A percentile compares a stretch with the other conserved stretches of the same genome.
Evolutionary conservation across 768 basidiomycete species (phyloP).

Genomic region (Rhodotorula babjevae): DNA sequence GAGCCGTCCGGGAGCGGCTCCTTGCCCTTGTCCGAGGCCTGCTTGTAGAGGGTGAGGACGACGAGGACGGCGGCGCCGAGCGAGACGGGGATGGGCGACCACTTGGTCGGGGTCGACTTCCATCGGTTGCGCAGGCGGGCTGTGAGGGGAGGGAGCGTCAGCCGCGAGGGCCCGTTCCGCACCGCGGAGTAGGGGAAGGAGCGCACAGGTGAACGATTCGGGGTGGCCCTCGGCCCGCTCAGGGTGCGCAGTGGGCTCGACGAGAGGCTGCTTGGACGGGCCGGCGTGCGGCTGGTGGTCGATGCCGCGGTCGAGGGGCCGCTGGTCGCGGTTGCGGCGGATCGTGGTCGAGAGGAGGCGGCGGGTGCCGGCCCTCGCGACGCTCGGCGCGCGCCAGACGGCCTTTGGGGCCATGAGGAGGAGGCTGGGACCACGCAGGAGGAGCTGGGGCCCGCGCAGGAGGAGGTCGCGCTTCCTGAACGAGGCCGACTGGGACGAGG

Average conservation of each 20-base stretch:
- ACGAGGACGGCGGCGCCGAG: slow-evolving; percentile 42
- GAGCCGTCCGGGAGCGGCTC: slow-evolving; percentile 52
- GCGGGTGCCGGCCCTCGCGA: slow-evolving; percentile 16
- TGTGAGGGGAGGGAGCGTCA: not conserved
- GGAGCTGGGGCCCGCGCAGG: slow-evolving; percentile 30
- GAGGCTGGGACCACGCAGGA: slow-evolving; percentile 29
- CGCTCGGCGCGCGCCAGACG: slow-evolving; percentile 27
- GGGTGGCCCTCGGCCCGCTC: not conserved
- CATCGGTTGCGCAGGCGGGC: slow-evolving; percentile 63
- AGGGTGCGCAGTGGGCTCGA: not conserved
- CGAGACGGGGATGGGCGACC: slow-evolving; percentile 81
- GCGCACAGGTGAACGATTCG: slow-evolving; percentile 31
- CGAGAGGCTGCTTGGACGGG: not conserved
- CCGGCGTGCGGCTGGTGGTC: not conserved
- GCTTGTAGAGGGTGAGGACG: slow-evolving; percentile 40
- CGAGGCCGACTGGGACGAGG: not conserved
- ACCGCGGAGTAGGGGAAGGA: not conserved
- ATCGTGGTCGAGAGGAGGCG: slow-evolving; percentile 22
- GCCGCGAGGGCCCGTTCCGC: not conserved
- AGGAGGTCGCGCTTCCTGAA: slow-evolving; percentile 31
- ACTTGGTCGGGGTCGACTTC: slow-evolving; percentile 82
- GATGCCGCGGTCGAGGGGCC: not conserved
- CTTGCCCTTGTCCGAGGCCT: slow-evolving; percentile 27
- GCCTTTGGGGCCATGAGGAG: slow-evolving; percentile 26
- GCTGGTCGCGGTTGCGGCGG: slow-evolving; percentile 1